Conservation (phyloP, 2,329 filamentous ascomycete species). For the Fusarium sarcochroum region DNA sequence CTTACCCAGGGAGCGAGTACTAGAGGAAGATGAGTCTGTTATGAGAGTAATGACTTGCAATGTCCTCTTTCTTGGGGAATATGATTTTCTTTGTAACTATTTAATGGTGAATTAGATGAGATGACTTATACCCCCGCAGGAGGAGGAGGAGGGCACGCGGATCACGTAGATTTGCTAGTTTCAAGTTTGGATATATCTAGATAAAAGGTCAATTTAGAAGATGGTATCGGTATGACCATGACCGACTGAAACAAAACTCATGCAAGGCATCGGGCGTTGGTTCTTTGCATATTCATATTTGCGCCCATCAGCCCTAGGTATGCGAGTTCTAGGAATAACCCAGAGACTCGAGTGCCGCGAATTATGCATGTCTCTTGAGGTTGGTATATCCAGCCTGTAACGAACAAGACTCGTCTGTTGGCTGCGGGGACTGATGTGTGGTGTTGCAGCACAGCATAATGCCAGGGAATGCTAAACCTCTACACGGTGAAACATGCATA, state of each 20-base stretch:
- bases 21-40: constrained; percentile 33
- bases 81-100: constrained; percentile 49
- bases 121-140: constrained; percentile 50
- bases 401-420: neutral
- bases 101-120: constrained; percentile 50
- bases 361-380: neutral
- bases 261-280: neutral
- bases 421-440: constrained; percentile 19
- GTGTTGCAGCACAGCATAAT: constrained; percentile 20
- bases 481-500: constrained; percentile 44
- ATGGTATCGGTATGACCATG: constrained; percentile 1
- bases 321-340: neutral
- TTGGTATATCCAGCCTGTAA: neutral
- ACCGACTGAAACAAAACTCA: neutral
- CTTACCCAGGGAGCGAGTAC: constrained; percentile 52
- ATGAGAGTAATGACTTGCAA: constrained; percentile 50
- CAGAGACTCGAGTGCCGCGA: constrained; percentile 3
- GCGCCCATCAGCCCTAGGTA: neutral
- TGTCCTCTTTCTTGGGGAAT: constrained; percentile 44
- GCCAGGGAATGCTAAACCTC: constrained; percentile 12
- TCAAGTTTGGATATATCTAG: constrained; percentile 44
- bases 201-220: constrained; percentile 27
- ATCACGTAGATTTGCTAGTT: constrained; percentile 41
- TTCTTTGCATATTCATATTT: neutral
- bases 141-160: constrained; percentile 46